These are phyloP conservation scores for Yamadazyma insecticola DNA, from an alignment of 805 yeast species.

Conservation along the genomic window DNA sequence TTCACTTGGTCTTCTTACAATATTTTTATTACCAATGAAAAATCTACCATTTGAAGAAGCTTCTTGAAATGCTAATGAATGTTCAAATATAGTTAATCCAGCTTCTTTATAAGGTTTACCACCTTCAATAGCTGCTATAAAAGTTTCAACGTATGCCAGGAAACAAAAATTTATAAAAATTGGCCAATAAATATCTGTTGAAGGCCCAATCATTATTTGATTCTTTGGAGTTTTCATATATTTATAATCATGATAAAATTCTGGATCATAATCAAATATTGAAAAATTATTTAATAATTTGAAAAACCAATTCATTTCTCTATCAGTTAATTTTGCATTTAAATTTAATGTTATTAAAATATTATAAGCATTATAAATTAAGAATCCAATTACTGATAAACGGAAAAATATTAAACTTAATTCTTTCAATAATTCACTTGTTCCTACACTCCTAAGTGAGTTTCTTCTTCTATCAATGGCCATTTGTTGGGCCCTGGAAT, in stretches of 20 bases:
- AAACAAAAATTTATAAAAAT: conserved; percentile 54
- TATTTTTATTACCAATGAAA: conserved; percentile 17
- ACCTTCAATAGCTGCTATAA: conserved; percentile 55
- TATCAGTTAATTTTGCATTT: conserved; percentile 12
- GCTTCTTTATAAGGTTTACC: conserved; percentile 54
- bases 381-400: conserved; percentile 19
- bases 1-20: conserved; percentile 41
- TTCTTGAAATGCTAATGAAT: conserved; percentile 73
- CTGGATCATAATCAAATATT: conserved; percentile 21
- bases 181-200: conserved; percentile 53
- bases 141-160: conserved; percentile 63
- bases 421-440: conserved; percentile 15
- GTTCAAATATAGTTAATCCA: conserved; percentile 71
- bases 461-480: conserved; percentile 13
- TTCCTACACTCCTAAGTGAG: conserved; percentile 4
- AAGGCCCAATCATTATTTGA: conserved; percentile 42
- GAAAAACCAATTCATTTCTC: conserved; percentile 9
- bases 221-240: conserved; percentile 26
- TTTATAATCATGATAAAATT: conserved; percentile 10
- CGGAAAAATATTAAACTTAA: conserved; percentile 23
- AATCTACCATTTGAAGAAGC: conserved; percentile 39
- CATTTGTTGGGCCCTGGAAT: conserved; percentile 17
- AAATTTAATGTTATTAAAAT: conserved; percentile 31
- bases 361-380: conserved; percentile 20
- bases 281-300: conserved; percentile 10